Base-by-base conservation (phyloP, 805 yeast genomes). In the Cyberlindnera maclurae region DNA sequence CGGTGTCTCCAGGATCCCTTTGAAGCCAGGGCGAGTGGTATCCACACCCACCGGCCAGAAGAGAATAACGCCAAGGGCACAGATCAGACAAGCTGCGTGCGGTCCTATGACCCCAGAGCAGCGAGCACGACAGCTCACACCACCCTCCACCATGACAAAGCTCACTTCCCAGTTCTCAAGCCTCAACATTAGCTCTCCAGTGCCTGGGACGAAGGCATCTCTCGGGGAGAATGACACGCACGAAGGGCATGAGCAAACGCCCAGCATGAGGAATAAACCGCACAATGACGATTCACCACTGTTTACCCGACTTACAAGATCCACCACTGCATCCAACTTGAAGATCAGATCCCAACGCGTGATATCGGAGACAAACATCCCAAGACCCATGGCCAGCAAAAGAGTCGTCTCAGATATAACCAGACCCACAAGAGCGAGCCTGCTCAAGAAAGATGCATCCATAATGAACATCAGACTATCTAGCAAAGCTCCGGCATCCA, bases 301-400 rank as follows among this genome's bases (percentile, higher is more conserved):
- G 10, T n/a, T 54, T 2, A 36, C 47, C 5, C 44, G 58, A 31
- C 43, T 54, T 3, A 51, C 58, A 1, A 39, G 50, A 18, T 50
- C 58, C 2, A 52, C 57, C 2, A 46, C 56, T 1, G 40, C 56
- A 10, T 51, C 40, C 12, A 26, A 49, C n/a, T 40, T 52, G 27
- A 49, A 49, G 26, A 12, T 32, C 3, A 30, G 36, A 27, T 12
- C 37, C 26, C 20, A 20, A 17, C 30, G 44, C 26, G 36, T 29
- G 12, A 18, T 37, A 3, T 43, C 42, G 2, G 45, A 41, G 17
- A 18, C 39, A 5, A 6, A 28, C 39, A 43, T 43, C 31, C 43
- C 46, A 11, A 40, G 31, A 12, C 22, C 26, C 18, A 31, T 22
- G 31, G 20, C 12, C 39, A 43, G 28, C 24, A 41, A 41, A 24